Evolutionary conservation across 2,329 filamentous ascomycete species (phyloP).

Genomic region (Botrytis deweyae): DNA sequence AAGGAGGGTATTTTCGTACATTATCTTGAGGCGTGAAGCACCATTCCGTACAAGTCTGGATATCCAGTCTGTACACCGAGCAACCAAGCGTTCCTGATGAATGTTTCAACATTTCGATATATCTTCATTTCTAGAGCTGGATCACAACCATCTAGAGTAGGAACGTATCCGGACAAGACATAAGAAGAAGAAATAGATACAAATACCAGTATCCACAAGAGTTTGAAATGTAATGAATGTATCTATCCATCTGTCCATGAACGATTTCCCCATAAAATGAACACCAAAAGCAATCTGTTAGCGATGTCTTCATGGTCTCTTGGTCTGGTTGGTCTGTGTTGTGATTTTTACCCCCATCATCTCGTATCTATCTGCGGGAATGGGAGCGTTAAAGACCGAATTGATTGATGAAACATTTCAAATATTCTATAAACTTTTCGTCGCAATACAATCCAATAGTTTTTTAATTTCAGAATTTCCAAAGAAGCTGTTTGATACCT

Average conservation of each 20-base stretch:
- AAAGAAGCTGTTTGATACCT: background rate
- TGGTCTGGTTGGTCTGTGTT: background rate
- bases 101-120: background rate
- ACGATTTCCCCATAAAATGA: background rate
- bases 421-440: background rate
- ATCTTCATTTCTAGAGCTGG: background rate
- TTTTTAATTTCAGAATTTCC: background rate
- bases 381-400: background rate
- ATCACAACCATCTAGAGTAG: background rate
- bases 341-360: background rate
- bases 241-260: constrained; percentile 8
- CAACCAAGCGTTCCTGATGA: background rate
- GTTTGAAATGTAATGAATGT: background rate
- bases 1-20: background rate
- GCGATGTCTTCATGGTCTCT: background rate
- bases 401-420: constrained; percentile 8
- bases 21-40: background rate
- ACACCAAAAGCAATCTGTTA: background rate
- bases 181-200: background rate
- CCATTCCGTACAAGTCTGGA: background rate
- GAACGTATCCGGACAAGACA: too few relatives aligned
- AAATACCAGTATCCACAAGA: background rate
- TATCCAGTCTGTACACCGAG: background rate
- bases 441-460: constrained; percentile 5
- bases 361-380: background rate